Percentiles rank a stretch among this genome's conserved stretches.
Evolutionary conservation across 306 rosid genomes (phyloP).

Genomic region (Herpetospermum pedunculosum): DNA sequence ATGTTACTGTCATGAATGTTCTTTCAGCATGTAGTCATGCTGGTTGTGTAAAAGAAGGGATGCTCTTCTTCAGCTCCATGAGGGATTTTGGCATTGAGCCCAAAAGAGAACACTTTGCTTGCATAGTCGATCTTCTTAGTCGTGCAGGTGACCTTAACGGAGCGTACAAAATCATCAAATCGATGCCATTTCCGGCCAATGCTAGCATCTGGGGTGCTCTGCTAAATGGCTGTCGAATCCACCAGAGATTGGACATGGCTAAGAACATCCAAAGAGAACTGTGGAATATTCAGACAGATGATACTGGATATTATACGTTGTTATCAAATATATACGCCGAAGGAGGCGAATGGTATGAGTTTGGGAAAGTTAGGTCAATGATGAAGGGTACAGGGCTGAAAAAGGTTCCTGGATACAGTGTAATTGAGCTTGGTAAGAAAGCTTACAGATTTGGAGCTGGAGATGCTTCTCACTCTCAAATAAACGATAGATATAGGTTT

Average conservation of each 20-base stretch:
- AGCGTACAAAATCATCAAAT: slow-evolving; percentile 55
- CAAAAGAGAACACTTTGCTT: slow-evolving; percentile 54
- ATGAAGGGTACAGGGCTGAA: slow-evolving; percentile 63
- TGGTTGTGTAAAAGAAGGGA: slow-evolving; percentile 67
- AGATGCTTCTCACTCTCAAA: slow-evolving; percentile 37
- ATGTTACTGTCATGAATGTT: slow-evolving; percentile 75
- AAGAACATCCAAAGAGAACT: slow-evolving; percentile 37
- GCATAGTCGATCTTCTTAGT: slow-evolving; percentile 72
- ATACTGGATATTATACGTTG: slow-evolving; percentile 80
- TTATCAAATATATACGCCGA: slow-evolving; percentile 78
- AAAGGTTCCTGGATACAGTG: slow-evolving; percentile 80
- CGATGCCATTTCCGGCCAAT: slow-evolving; percentile 33
- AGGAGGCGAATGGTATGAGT: slow-evolving; percentile 75
- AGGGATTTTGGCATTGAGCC: slow-evolving; percentile 44
- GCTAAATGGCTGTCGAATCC: slow-evolving; percentile 83
- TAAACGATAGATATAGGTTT: slow-evolving; percentile 29
- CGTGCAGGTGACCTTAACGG: slow-evolving; percentile 68
- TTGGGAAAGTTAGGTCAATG: slow-evolving; percentile 56
- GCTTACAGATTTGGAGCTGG: slow-evolving; percentile 69
- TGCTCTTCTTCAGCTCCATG: slow-evolving; percentile 46
- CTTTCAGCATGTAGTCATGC: slow-evolving; percentile 83
- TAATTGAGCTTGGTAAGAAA: slow-evolving; percentile 54
- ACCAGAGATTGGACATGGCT: slow-evolving; percentile 53
- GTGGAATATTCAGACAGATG: slow-evolving; percentile 37
- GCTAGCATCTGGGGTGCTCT: slow-evolving; percentile 84